These are phyloP conservation scores for Myriosclerotinia scirpicola DNA, from an alignment of 2,329 filamentous ascomycete species.

Conservation along the genomic window DNA sequence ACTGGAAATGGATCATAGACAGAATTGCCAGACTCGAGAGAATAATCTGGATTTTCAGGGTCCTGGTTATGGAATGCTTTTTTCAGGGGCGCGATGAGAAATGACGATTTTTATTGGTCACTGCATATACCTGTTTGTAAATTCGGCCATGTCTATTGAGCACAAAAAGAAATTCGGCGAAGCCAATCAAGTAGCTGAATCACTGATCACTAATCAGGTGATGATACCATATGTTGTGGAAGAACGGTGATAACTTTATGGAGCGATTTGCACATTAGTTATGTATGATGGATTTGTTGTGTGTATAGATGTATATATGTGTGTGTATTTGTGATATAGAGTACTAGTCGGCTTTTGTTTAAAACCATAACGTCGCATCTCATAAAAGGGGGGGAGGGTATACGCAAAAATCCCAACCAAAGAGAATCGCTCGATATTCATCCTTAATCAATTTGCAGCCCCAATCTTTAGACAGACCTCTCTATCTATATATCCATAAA, in stretches of 20 bases:
- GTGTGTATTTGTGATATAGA: slow-evolving; percentile 7
- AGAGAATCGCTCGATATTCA: slow-evolving; percentile 20
- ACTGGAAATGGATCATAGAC: neutral
- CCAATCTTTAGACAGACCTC: slow-evolving; percentile 23
- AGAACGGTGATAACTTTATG: neutral
- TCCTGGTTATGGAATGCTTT: neutral
- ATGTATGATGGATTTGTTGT: neutral
- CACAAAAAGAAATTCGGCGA: too few species aligned
- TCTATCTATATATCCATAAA: slow-evolving; percentile 25
- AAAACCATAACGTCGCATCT: slow-evolving; percentile 7
- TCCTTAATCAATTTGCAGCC: slow-evolving; percentile 20
- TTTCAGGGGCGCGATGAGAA: neutral
- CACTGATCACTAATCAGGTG: too few species aligned
- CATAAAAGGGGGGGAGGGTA: slow-evolving; percentile 18
- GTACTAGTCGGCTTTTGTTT: slow-evolving; percentile 8
- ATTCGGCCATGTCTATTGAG: neutral
- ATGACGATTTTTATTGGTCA: neutral
- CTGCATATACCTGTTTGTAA: neutral
- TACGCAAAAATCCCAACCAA: slow-evolving; percentile 18
- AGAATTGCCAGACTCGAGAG: neutral
- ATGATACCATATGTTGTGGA: neutral
- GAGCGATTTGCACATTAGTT: neutral
- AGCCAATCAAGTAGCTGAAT: too few species aligned
- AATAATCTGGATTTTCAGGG: neutral
- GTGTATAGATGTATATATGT: slow-evolving; percentile 1